phyloP scores from a whole-genome alignment of 768 basidiomycete genomes.

The Xerocomellus chrysenteron region DNA sequence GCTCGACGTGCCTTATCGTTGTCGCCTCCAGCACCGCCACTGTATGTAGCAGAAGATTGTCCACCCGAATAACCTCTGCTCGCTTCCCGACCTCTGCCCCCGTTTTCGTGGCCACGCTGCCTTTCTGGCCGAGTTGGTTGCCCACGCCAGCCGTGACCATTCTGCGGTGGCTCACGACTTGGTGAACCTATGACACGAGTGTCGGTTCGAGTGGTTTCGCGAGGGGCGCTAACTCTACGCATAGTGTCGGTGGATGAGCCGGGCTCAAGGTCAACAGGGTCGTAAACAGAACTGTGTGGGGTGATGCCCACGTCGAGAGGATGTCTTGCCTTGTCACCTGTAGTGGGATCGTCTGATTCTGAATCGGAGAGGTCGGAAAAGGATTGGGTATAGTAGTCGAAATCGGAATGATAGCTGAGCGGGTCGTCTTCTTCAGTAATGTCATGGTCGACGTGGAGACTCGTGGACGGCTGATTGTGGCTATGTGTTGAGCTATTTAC shows the following conservation, averaged over 20 bases:
- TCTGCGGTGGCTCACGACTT: slow-evolving; percentile 10
- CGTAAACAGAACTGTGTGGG: slow-evolving; percentile 22
- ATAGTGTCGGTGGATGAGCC: slow-evolving; percentile 44
- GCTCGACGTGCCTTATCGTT: slow-evolving; percentile 33
- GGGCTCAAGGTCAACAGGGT: slow-evolving; percentile 36
- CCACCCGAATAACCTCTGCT: slow-evolving; percentile 16
- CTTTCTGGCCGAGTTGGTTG: slow-evolving; percentile 12
- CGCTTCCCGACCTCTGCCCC: slow-evolving; percentile 7
- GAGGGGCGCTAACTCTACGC: slow-evolving; percentile 8
- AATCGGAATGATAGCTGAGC: slow-evolving; percentile 36
- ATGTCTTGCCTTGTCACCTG: background rate
- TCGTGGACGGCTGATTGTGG: slow-evolving; percentile 6
- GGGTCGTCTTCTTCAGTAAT: slow-evolving; percentile 30
- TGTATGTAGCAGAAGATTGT: slow-evolving; percentile 19
- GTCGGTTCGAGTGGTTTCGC: background rate
- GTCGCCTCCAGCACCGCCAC: slow-evolving; percentile 41
- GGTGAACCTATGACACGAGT: background rate
- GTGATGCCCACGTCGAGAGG: slow-evolving; percentile 13
- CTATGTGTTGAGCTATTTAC: slow-evolving; percentile 19
- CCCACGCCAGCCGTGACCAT: slow-evolving; percentile 22
- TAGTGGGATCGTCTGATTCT: slow-evolving; percentile 19
- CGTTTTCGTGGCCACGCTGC: slow-evolving; percentile 15
- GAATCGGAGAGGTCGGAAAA: slow-evolving; percentile 33
- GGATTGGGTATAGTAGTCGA: slow-evolving; percentile 36
- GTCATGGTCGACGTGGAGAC: slow-evolving; percentile 4